These are phyloP conservation scores for Fusarium circinatum DNA, from an alignment of 2,329 filamentous ascomycete genomes.

Conservation along the genomic window DNA sequence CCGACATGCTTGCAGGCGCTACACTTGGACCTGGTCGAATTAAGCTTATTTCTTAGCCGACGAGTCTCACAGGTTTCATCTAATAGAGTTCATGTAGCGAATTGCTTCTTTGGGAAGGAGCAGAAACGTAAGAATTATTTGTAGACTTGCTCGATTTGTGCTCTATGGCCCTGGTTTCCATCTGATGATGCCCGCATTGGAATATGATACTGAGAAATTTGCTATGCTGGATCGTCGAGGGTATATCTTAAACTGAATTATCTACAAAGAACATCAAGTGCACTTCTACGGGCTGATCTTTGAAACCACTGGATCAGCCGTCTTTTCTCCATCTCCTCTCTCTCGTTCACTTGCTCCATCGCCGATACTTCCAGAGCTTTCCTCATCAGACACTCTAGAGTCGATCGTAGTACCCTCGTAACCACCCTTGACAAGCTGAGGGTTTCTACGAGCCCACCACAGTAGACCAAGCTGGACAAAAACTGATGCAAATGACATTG, in stretches of 20 bases:
- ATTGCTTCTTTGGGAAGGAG: background rate
- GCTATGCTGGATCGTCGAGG: background rate
- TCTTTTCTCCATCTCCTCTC: slow-evolving; percentile 3
- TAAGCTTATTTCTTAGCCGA: background rate
- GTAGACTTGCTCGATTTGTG: background rate
- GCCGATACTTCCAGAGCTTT: slow-evolving; percentile 8
- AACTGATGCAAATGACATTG: slow-evolving; percentile 48
- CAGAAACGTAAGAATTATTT: rapidly evolving
- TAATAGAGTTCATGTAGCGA: background rate
- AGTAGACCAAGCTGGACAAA: slow-evolving; percentile 47
- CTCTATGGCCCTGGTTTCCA: rapidly evolving
- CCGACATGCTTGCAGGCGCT: background rate
- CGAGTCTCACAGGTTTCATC: background rate
- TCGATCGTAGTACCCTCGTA: slow-evolving; percentile 29
- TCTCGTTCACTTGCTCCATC: slow-evolving; percentile 7
- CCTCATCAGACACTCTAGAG: slow-evolving; percentile 33
- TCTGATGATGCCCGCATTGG: rapidly evolving
- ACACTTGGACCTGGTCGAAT: background rate
- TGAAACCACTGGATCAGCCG: background rate
- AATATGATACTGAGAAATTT: background rate
- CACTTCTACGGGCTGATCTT: background rate
- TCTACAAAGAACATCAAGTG: no score
- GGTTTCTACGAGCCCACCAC: slow-evolving; percentile 43
- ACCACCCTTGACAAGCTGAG: slow-evolving; percentile 30
- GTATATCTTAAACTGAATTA: background rate